Evolutionary conservation across 2,329 filamentous ascomycete species (phyloP), one percentile per base, ranked within the genome.

Genomic region (Aspergillus costaricaensis): DNA sequence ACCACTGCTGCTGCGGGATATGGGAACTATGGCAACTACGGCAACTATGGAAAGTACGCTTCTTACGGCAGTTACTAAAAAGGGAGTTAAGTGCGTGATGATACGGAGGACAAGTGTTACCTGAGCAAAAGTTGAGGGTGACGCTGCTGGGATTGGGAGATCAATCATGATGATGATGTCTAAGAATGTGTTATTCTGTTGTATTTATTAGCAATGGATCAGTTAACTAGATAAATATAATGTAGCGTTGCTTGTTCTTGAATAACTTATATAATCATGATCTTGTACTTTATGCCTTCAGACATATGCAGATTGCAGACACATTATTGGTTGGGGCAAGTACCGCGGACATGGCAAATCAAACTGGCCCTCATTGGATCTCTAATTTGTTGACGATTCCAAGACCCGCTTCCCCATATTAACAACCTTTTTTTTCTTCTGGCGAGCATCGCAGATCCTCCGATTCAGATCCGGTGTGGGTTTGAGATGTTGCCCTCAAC

Each of bases 11-110:
- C n/a, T 32, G 32, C 59, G 10, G 17, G 49, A 10, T 61, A 61
- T 17, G 58, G 51, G 1, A 27, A 58, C 32, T 63, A 63, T 8
- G 61, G 52, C 5, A 56, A 57, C 21, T 62, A 62, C 27, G 52
- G 32, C 15, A 23, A 50, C 38, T 66, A 66, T 17, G 60, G 60
- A 30, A 54, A 55, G 21, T 65, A 62, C 21, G 57, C 55, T 38
- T 50, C 55, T 7, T 62, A 63, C 51, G 44, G 19, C 41, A 44
- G 19, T 14, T 44, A 44, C 9, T 44, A 23, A 23, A 23, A 23
- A 10, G 39, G 2, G 32, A 2, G 12, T 36, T 36, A 12, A 15
- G 12, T 36, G 32, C 12, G 12, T 36, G 12, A 15, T 15, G 32
- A 5, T 2, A 36, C 5, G 12, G 10, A 14, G 32, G 32, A 36